These are phyloP conservation scores for Phoma sp. DNA, from an alignment of 2,329 filamentous ascomycete species.

Conservation along the genomic window DNA sequence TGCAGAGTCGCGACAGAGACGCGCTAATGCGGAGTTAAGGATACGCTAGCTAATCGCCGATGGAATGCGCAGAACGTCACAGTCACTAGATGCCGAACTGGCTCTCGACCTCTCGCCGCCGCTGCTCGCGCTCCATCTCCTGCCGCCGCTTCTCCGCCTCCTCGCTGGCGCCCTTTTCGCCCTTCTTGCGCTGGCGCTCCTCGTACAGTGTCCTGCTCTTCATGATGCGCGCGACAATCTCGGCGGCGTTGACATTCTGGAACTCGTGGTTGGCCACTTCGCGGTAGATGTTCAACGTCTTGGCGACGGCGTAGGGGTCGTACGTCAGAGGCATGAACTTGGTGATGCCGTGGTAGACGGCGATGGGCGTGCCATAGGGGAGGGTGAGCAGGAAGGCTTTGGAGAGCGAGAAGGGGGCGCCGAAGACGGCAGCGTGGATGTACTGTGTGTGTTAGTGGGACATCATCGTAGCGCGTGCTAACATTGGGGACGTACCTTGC, in stretches of 20 bases:
- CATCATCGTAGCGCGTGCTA: conserved; percentile 1
- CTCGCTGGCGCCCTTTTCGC: conserved; percentile 82
- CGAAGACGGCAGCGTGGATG: conserved; percentile 85
- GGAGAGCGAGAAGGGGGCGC: conserved; percentile 86
- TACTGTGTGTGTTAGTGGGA: conserved; percentile 62
- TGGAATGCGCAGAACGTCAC: not conserved
- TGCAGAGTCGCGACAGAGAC: not conserved
- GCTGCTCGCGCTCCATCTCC: conserved; percentile 46
- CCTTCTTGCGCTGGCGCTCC: conserved; percentile 87
- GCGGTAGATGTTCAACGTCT: conserved; percentile 81
- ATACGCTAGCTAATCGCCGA: conserved; percentile 6
- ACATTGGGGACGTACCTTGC: conserved; percentile 67
- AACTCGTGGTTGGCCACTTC: conserved; percentile 81
- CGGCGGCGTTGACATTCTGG: conserved; percentile 85
- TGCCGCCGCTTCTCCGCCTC: conserved; percentile 52
- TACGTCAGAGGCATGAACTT: conserved; percentile 75
- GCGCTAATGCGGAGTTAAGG: conserved; percentile 7
- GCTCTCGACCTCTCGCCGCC: conserved; percentile 48
- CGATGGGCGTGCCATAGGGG: conserved; percentile 72
- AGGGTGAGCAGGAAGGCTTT: conserved; percentile 75
- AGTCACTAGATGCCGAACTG: conserved; percentile 43
- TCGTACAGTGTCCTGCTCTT: conserved; percentile 87
- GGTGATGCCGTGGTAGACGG: conserved; percentile 96
- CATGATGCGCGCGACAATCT: conserved; percentile 91
- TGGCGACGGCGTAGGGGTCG: conserved; percentile 74